phyloP scores from a whole-genome alignment of 108 stramenopile species.

The Cyclotella baltica region DNA sequence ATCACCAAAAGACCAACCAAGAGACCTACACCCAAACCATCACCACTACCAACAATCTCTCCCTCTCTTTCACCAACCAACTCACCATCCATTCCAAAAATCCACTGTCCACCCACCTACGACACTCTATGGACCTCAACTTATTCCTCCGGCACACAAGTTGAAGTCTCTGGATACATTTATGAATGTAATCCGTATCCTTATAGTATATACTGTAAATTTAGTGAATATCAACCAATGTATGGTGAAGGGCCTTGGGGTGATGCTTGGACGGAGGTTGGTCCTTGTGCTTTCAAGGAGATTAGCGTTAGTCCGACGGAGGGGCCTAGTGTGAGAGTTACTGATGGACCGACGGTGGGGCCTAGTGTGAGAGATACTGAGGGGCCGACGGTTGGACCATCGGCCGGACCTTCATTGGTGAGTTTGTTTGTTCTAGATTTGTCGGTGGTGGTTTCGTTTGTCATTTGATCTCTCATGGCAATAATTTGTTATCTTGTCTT shows the following conservation, averaged over 20 bases:
- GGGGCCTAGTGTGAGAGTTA: background rate
- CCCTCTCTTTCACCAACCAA: background rate
- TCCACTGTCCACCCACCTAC: constrained; percentile 9
- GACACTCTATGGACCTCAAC: constrained; percentile 4
- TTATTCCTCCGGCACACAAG: constrained; percentile 7
- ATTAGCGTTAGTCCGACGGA: background rate
- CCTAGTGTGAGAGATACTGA: background rate
- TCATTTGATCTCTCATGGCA: too few relatives aligned
- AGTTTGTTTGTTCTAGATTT: background rate
- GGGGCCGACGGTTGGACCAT: background rate
- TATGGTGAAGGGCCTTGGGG: constrained; percentile 2
- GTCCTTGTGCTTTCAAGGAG: background rate
- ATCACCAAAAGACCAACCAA: background rate
- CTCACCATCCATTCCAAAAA: background rate
- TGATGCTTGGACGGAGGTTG: constrained; percentile 11
- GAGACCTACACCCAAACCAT: background rate
- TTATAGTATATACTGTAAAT: constrained; percentile 14
- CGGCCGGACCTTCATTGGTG: background rate
- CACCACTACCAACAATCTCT: background rate
- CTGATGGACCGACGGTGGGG: background rate
- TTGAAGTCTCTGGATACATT: constrained; percentile 14
- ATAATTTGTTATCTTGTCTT: background rate
- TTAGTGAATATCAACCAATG: constrained; percentile 7
- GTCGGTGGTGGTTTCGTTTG: too few relatives aligned
- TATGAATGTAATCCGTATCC: constrained; percentile 23